Base-by-base conservation (phyloP, 2,329 filamentous ascomycete genomes). In the Sclerotinia sclerotiorum region DNA sequence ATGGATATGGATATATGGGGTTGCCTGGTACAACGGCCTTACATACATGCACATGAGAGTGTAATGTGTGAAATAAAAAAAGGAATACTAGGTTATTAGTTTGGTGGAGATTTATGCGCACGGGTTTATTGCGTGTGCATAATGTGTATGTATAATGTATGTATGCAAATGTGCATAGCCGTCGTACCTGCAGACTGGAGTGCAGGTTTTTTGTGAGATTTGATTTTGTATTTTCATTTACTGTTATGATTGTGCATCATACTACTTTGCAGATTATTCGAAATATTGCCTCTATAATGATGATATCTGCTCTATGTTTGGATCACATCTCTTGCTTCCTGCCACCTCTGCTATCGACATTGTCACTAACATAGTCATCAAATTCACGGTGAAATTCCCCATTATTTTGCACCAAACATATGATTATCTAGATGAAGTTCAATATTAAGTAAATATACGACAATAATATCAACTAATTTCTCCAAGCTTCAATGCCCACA, bases 151-250 rank as follows among this genome's bases (percentile, higher is more conserved):
- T 35, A 35, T 35, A 8, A 2, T 39, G 35, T 10, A 11, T 39
- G 44, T 51, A 57, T 29, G 11, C 27, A 51, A 27, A 27, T 49
- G 52, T 58, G 52, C 52, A 39, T 66, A 61, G 21, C 64, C 54
- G 64, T 60, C 32, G 54, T 66, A 51, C 54, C 64, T 52, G 64
- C 54, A 66, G 24, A 29, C 49, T 60, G 42, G 21, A 35, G 54
- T 48, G 64, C 52, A 66, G 55, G 44, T 5, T 10, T 46, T 27
- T 51, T 13, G 21, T 65, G 27, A 24, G 21, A 58, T 58, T 27
- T 4, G 3, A 3, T 24, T 17, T 3, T 7, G 29, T 13, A 27
- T 15, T 17, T 19, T 52, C 19, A 15, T 17, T 42, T 21, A 4
- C n/a, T 21, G 15, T 48, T 48, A n/a, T 48, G 19, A 21, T 48